These are phyloP conservation scores for Rhizopogon vinicolor DNA, from an alignment of 768 basidiomycete species.

Conservation along the genomic window DNA sequence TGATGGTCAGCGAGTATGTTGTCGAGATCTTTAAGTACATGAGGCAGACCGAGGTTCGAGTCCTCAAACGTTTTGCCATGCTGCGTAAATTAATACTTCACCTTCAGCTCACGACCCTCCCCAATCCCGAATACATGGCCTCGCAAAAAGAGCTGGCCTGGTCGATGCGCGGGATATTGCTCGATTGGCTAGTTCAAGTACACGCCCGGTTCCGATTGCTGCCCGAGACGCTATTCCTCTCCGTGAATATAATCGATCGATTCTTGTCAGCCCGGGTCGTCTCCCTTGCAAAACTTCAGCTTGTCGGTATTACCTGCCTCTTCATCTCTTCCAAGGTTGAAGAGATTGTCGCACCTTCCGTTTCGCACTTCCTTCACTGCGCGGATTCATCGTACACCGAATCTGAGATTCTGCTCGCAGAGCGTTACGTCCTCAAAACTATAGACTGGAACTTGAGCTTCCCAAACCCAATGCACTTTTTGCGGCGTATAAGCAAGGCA, in stretches of 20 bases:
- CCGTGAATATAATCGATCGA: constrained; percentile 80
- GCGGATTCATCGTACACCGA: constrained; percentile 74
- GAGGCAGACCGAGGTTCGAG: constrained; percentile 70
- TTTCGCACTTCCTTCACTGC: constrained; percentile 74
- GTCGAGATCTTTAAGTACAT: constrained; percentile 91
- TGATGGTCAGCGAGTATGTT: constrained; percentile 98
- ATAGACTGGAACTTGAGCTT: constrained; percentile 83
- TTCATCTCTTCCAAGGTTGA: constrained; percentile 91
- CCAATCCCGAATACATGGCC: constrained; percentile 82
- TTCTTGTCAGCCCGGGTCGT: constrained; percentile 70
- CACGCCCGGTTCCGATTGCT: constrained; percentile 82
- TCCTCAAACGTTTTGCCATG: neutral
- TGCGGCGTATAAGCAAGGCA: constrained; percentile 88
- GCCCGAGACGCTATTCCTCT: constrained; percentile 89
- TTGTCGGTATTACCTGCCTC: constrained; percentile 85
- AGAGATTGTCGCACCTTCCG: constrained; percentile 85
- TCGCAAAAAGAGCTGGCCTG: constrained; percentile 80
- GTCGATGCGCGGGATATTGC: constrained; percentile 84
- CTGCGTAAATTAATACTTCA: neutral
- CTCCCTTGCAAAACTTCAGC: constrained; percentile 80
- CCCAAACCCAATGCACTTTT: constrained; percentile 86
- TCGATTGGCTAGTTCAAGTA: constrained; percentile 93
- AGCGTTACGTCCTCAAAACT: constrained; percentile 82
- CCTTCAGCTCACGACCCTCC: constrained; percentile 66
- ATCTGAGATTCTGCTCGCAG: constrained; percentile 83